A percentile compares a stretch with the other conserved stretches of the same genome.
Evolutionary conservation across 352 stramenopile genomes (phyloP).

Genomic region (Ochromonadaceae sp.): DNA sequence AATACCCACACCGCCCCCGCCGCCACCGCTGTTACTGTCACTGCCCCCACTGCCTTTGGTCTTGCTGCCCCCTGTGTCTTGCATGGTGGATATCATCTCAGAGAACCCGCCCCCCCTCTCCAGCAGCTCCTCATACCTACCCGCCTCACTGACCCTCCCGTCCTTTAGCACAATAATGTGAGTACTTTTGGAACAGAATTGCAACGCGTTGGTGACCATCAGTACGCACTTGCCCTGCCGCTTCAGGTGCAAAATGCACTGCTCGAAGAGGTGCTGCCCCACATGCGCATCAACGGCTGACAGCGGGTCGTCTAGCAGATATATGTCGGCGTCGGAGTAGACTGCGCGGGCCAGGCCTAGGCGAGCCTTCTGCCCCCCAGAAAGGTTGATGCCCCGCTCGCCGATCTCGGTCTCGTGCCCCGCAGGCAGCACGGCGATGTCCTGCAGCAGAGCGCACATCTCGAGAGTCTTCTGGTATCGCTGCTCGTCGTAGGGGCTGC

Average conservation of each 20-base stretch:
- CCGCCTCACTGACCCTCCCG: not conserved
- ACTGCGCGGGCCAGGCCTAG: constrained; percentile 77
- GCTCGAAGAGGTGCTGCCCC: constrained; percentile 51
- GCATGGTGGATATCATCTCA: constrained; percentile 18
- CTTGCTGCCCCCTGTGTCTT: constrained; percentile 34
- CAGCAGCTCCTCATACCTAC: constrained; percentile 51
- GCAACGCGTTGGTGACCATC: not conserved
- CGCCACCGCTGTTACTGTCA: too few relatives aligned
- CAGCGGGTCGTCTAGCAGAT: constrained; percentile 87
- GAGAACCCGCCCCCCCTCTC: constrained; percentile 30
- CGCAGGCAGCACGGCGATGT: constrained; percentile 51
- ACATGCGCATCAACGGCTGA: constrained; percentile 91
- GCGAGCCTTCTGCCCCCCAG: constrained; percentile 77
- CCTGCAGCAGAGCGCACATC: constrained; percentile 48
- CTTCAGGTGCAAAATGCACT: not conserved
- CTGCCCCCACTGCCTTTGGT: too few relatives aligned
- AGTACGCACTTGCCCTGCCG: not conserved
- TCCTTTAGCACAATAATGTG: constrained; percentile 31
- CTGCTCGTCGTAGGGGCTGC: constrained; percentile 38
- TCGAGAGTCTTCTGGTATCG: constrained; percentile 45
- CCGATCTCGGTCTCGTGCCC: constrained; percentile 92
- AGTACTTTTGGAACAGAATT: not conserved
- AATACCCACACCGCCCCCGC: too few relatives aligned
- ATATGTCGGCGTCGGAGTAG: constrained; percentile 81
- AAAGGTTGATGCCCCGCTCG: constrained; percentile 92